These are phyloP conservation scores for Talaromyces sp. DNA, from an alignment of 2,329 filamentous ascomycete genomes.

Conservation along the genomic window DNA sequence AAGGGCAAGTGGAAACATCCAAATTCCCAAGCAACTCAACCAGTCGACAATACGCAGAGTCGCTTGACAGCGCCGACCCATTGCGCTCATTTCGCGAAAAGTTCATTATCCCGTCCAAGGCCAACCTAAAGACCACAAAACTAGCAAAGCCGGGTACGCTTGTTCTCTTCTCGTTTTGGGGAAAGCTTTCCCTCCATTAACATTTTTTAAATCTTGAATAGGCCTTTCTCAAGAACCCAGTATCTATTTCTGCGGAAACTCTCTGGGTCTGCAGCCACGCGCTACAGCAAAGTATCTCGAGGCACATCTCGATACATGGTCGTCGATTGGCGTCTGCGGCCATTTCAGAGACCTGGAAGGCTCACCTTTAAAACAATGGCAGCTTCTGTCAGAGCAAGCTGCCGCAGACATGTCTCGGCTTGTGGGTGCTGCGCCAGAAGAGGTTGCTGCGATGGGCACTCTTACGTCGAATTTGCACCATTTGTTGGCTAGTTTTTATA, in stretches of 20 bases:
- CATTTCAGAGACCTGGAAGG: conserved; percentile 68
- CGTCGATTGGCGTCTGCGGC: conserved; percentile 72
- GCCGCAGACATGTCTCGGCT: conserved; percentile 64
- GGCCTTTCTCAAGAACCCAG: conserved; percentile 32
- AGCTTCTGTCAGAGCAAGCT: conserved; percentile 71
- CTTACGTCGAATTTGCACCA: conserved; percentile 76
- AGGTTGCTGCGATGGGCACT: conserved; percentile 83
- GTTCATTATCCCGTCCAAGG: conserved; percentile 72
- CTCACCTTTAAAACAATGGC: conserved; percentile 66
- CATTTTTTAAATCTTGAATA: conserved; percentile 1
- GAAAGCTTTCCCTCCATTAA: neutral
- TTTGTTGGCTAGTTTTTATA: conserved; percentile 76
- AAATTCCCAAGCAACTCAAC: conserved; percentile 21
- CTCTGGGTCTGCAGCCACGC: conserved; percentile 74
- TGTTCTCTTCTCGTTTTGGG: neutral
- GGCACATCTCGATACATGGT: conserved; percentile 75
- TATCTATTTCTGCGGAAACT: conserved; percentile 86
- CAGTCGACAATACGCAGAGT: conserved; percentile 33
- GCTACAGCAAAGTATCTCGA: conserved; percentile 60
- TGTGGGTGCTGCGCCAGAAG: conserved; percentile 64
- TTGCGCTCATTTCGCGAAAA: conserved; percentile 59
- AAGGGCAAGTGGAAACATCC: neutral
- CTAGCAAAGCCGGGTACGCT: conserved; percentile 38
- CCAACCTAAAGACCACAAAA: conserved; percentile 61
- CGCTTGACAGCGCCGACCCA: conserved; percentile 57